A percentile compares a stretch with the other conserved stretches of the same genome.
phyloP scores from a whole-genome alignment of 805 yeast species.

The Saccharomycopsis selenospora region DNA sequence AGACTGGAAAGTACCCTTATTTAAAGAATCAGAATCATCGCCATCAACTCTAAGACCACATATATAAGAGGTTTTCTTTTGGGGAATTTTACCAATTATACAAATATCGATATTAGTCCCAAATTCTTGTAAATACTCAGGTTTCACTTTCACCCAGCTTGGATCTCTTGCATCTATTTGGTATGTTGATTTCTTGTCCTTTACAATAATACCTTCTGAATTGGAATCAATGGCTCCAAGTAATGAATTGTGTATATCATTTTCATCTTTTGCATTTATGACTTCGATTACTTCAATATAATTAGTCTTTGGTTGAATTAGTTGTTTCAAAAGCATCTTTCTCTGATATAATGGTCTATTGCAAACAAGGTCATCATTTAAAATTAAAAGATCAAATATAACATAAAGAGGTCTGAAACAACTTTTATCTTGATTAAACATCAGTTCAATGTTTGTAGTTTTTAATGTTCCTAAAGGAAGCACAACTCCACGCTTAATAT shows the following conservation, averaged over 20 bases:
- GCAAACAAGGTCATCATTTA: constrained; percentile 61
- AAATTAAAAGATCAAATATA: constrained; percentile 64
- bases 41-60: constrained; percentile 58
- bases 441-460: constrained; percentile 51
- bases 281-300: constrained; percentile 44
- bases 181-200: constrained; percentile 54
- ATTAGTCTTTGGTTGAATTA: constrained; percentile 39
- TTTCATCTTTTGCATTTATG: constrained; percentile 35
- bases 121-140: constrained; percentile 78
- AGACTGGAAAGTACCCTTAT: constrained; percentile 39
- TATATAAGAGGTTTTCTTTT: constrained; percentile 59
- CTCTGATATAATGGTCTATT: constrained; percentile 48
- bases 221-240: constrained; percentile 49
- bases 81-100: constrained; percentile 72
- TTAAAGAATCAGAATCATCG: constrained; percentile 24
- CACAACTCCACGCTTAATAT: constrained; percentile 44
- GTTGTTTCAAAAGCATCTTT: constrained; percentile 40
- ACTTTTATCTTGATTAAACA: constrained; percentile 27
- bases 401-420: constrained; percentile 48
- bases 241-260: constrained; percentile 51
- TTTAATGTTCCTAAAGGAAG: constrained; percentile 80
- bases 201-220: constrained; percentile 79
- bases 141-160: constrained; percentile 86
- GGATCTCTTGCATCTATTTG: constrained; percentile 51
- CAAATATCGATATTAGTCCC: constrained; percentile 81